These are phyloP conservation scores for Globisporangium emineosum DNA, from an alignment of 352 stramenopile species.

Conservation along the genomic window DNA sequence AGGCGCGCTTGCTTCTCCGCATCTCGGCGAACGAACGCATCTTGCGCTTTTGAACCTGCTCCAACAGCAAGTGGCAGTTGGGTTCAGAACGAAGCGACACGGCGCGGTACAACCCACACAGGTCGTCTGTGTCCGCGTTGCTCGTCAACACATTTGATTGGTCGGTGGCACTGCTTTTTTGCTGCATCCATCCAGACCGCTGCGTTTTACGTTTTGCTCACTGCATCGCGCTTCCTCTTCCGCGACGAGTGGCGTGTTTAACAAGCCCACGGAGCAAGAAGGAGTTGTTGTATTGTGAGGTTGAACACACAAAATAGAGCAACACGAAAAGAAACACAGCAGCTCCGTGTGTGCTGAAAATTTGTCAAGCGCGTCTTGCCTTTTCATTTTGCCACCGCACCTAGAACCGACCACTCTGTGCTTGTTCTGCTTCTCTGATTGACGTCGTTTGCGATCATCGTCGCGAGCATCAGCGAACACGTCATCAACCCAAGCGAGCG, in stretches of 20 bases:
- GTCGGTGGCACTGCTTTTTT: not conserved
- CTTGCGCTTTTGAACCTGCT: constrained; percentile 8
- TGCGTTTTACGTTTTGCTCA: constrained; percentile 2
- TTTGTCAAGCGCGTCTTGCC: constrained; percentile 19
- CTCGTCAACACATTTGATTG: not conserved
- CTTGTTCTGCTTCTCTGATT: constrained; percentile 11
- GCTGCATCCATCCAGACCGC: too few relatives aligned
- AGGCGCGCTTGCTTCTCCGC: not conserved
- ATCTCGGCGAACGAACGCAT: not conserved
- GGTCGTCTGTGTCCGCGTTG: not conserved
- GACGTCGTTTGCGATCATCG: constrained; percentile 9
- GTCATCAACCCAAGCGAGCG: not conserved
- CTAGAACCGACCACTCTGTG: constrained; percentile 11
- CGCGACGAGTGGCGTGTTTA: constrained; percentile 2
- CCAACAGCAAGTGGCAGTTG: constrained; percentile 15
- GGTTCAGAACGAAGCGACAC: constrained; percentile 13
- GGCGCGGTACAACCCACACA: not conserved
- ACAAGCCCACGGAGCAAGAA: constrained; percentile 8
- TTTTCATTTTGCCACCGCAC: constrained; percentile 14
- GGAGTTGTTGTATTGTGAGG: constrained; percentile 18
- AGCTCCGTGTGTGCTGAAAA: constrained; percentile 19
- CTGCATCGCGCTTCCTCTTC: constrained; percentile 9
- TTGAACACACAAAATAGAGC: constrained; percentile 24
- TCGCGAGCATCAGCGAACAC: not conserved
- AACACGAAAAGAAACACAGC: constrained; percentile 17